Evolutionary conservation across 495 filamentous ascomycete species (phyloP).

Genomic region (Podospora bellae-mahoneyi): DNA sequence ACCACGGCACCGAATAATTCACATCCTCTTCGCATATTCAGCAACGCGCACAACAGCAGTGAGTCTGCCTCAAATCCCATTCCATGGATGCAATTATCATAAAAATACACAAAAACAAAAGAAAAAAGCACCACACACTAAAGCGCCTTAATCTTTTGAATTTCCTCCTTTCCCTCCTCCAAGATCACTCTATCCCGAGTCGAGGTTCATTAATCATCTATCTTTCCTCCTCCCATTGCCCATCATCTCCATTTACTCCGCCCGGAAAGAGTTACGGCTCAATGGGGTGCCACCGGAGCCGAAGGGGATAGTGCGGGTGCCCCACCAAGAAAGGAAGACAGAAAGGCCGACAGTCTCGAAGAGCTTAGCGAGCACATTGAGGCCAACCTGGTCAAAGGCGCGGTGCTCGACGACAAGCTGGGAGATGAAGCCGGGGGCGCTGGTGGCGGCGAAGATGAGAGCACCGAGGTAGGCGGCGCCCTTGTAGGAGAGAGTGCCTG

Average conservation of each 20-base stretch:
- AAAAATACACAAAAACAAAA: background rate
- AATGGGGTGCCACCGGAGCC: conserved; percentile 41
- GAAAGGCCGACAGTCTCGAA: conserved; percentile 92
- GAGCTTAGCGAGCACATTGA: conserved; percentile 74
- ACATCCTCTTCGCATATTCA: no score
- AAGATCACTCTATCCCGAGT: background rate
- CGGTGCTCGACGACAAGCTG: conserved; percentile 89
- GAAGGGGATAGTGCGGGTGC: conserved; percentile 84
- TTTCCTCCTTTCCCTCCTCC: background rate
- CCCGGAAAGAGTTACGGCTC: conserved; percentile 21
- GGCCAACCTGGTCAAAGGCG: conserved; percentile 81
- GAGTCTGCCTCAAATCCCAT: background rate
- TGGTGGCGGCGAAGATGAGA: conserved; percentile 86
- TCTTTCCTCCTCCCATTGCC: background rate
- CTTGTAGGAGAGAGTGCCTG: conserved; percentile 91
- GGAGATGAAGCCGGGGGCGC: conserved; percentile 78
- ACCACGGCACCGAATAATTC: no score
- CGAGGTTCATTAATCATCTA: background rate
- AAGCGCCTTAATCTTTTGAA: background rate
- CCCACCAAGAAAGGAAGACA: conserved; percentile 95
- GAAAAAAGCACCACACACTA: background rate
- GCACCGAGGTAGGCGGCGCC: conserved; percentile 90
- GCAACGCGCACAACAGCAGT: background rate
- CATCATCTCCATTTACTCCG: conserved; percentile 12
- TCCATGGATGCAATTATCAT: background rate